phyloP scores from a whole-genome alignment of 2,329 filamentous ascomycete species.

The Curvularia sp. region DNA sequence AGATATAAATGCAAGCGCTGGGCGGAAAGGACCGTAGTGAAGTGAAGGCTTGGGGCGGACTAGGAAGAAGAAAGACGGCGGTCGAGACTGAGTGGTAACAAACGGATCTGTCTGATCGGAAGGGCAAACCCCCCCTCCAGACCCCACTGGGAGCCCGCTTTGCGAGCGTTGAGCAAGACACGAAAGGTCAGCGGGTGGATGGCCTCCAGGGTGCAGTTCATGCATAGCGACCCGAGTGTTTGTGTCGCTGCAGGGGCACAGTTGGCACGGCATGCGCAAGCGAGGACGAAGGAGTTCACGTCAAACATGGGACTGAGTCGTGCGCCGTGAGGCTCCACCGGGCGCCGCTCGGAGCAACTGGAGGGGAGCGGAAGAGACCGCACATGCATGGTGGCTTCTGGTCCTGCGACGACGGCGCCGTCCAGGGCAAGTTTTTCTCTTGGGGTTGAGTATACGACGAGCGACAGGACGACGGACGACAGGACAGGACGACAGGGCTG shows the following conservation, averaged over 20 bases:
- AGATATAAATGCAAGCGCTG: constrained; percentile 11
- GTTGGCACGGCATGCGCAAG: constrained; percentile 27
- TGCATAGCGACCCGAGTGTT: constrained; percentile 24
- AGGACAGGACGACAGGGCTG: not conserved
- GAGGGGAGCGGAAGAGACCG: constrained; percentile 25
- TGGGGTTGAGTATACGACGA: not conserved
- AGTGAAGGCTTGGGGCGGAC: constrained; percentile 12
- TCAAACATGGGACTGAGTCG: constrained; percentile 31
- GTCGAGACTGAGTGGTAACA: constrained; percentile 14
- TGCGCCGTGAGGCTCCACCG: constrained; percentile 9
- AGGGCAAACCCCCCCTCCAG: constrained; percentile 5
- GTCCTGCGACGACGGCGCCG: constrained; percentile 30
- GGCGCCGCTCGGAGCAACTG: constrained; percentile 14
- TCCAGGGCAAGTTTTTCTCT: constrained; percentile 5
- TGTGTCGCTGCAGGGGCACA: constrained; percentile 22
- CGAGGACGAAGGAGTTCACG: constrained; percentile 28
- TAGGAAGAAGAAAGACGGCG: constrained; percentile 10
- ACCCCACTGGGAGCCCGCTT: constrained; percentile 9
- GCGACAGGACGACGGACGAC: not conserved
- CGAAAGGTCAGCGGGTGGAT: constrained; percentile 21
- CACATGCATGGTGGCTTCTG: constrained; percentile 23
- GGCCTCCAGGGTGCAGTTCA: constrained; percentile 29
- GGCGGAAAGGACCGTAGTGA: constrained; percentile 16
- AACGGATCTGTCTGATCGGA: constrained; percentile 15
- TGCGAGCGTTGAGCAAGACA: constrained; percentile 3